phyloP scores from a whole-genome alignment of 2,329 filamentous ascomycete genomes.

The Thelonectria discophora region DNA sequence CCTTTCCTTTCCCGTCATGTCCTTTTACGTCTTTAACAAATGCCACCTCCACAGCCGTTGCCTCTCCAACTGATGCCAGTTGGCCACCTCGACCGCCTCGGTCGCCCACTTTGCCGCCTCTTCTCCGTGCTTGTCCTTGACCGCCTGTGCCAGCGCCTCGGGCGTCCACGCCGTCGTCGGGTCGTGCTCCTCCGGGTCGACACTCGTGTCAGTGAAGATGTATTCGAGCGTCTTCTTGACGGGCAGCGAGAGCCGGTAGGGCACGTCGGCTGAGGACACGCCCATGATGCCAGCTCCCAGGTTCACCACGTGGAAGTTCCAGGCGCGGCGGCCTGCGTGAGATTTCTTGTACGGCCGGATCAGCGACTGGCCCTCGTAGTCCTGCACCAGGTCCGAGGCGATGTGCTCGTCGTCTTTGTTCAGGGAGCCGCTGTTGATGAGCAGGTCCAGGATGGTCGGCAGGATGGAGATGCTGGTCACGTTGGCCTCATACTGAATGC shows the following conservation, averaged over 20 bases:
- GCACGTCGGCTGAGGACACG: constrained; percentile 45
- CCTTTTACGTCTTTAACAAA: constrained; percentile 4
- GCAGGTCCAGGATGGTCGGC: constrained; percentile 49
- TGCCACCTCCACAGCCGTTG: constrained; percentile 35
- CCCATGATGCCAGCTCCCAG: constrained; percentile 46
- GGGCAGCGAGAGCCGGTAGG: constrained; percentile 46
- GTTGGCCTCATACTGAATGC: constrained; percentile 44
- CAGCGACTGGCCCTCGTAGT: constrained; percentile 49
- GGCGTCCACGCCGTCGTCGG: constrained; percentile 43
- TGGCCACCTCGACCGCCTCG: constrained; percentile 35
- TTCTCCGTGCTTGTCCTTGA: constrained; percentile 32
- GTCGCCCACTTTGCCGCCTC: constrained; percentile 42
- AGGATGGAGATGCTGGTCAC: constrained; percentile 47
- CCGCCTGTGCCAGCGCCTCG: constrained; percentile 29
- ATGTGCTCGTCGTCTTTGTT: constrained; percentile 37
- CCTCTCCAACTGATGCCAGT: constrained; percentile 38
- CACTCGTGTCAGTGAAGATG: constrained; percentile 45
- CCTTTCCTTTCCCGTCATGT: background rate
- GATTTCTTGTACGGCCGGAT: constrained; percentile 41
- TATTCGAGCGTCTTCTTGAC: constrained; percentile 45
- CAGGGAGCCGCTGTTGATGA: constrained; percentile 47
- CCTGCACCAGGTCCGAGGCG: constrained; percentile 42
- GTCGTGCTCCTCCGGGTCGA: constrained; percentile 43
- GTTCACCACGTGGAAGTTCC: constrained; percentile 50
- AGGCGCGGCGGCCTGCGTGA: constrained; percentile 41